Base-by-base conservation (phyloP, 768 basidiomycete species). In the Naganishia randhawae region DNA sequence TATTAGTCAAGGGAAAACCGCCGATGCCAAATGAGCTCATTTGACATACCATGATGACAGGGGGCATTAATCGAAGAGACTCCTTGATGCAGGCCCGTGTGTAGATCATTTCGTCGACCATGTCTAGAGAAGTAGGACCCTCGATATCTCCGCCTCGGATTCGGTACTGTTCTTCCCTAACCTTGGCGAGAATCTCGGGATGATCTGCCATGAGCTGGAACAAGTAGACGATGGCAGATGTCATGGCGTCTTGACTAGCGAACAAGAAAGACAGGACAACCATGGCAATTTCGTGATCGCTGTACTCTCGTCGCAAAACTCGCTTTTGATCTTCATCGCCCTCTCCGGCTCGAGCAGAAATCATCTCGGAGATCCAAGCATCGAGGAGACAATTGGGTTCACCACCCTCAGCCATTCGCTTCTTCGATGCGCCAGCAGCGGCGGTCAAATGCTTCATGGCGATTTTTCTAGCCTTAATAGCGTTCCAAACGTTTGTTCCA, bases 201-300 rank as follows among this genome's bases (percentile, higher is more conserved):
- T 91, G 84, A 80, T 98, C 96, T 50, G 90, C 91, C 41, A 96
- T 84, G 80, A 94, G 91, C 81, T 99, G 96, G 86, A 98, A 96
- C 42, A 87, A 89, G 80, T 91, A 97, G 75, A 96, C 92, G 74
- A 97, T 82, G 57, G 93, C 94, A 69, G 90, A 92, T 78, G 91
- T 91, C 96, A 99, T 98, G 54, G 96, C 96, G 78, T 99, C 96
- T 83, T 96, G 92, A 29, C 88, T 89, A 1, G 92, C 96, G 75
- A 97, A 97, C 64, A 99, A 83, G 87, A 98, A 98, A 13, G 91
- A 92, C 77, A 99, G 88, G 45, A 99, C 81, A 75, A 96, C 94
- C 88, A 96, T 90, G 32, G 91, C 92, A 86, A 98, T 98, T 81
- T 99, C 95, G 73, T 85, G 84, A 79, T 98, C 89, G 72, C 87